Base-by-base conservation (phyloP, 2,329 filamentous ascomycete genomes). In the Verticillium nonalfalfae region DNA sequence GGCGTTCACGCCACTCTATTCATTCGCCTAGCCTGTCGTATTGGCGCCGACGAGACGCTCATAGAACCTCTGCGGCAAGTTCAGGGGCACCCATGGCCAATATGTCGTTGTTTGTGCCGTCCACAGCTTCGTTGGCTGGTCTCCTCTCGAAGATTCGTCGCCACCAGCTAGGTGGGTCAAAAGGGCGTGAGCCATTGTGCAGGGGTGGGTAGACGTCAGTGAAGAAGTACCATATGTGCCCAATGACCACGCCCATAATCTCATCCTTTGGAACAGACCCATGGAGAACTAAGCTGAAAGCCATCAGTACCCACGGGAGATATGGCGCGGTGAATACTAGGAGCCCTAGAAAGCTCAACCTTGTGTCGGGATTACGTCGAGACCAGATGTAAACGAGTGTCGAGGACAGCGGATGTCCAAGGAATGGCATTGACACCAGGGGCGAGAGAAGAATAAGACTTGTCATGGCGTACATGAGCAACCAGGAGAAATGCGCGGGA, bases 381-480 rank as follows among this genome's bases (percentile, higher is more conserved):
- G 93, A 95, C 95, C 95, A 99, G 70, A 99, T 97, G 75, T 99
- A 99, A 61, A 98, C 94, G 64, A 99, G 81, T 6, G 91, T 97
- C 58, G 92, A 96, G 4, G 91, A 96, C 14, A 99, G 83, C 1
- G 94, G 91, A 52, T 93, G 91, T n/a, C 95, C 95, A 11, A 99
- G 85, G 74, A 97, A 99, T 1, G 91, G 91, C 80, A 98, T 92
- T 33, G 90, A 93, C 58, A 97, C 89, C 64, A 97, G 81, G 1
- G 94, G 93, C 55, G 93, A 95, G 50, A 98, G 81, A 54, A 87
- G 78, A 60, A 98, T 85, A 18, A 99, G 85, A 61, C 89, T 90
- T 2, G 85, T 83, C 73, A 88, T 92, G 61, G 93, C 89, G 74
- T 96, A 98, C 59, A 95, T 80, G 1, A 99, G 83, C 18, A 99